Evolutionary conservation across 345 rosid species (phyloP).

Genomic region (Linum lewisii): DNA sequence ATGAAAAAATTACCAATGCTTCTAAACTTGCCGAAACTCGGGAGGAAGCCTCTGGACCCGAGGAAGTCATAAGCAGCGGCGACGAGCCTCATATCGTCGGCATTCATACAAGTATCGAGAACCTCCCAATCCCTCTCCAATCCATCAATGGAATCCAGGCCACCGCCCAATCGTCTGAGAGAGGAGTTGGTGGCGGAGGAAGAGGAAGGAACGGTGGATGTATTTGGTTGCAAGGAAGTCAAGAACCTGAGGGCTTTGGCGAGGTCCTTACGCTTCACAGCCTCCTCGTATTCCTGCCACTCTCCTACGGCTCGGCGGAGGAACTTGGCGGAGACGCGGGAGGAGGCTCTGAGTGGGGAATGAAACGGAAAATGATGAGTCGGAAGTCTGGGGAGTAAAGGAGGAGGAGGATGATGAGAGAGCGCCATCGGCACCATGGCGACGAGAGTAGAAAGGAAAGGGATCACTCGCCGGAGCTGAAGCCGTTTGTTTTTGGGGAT

Average conservation of each 20-base stretch:
- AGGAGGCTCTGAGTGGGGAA: slow-evolving; percentile 10
- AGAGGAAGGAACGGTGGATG: slow-evolving; percentile 10
- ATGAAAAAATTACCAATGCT: slow-evolving; percentile 37
- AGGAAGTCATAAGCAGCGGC: slow-evolving; percentile 58
- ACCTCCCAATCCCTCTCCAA: slow-evolving; percentile 68
- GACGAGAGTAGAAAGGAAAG: not conserved
- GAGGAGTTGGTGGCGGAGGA: not conserved
- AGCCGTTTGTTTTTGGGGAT: too few species aligned
- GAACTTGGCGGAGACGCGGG: slow-evolving; percentile 1
- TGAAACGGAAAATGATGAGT: slow-evolving; percentile 5
- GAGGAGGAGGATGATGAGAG: not conserved
- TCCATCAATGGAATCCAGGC: slow-evolving; percentile 28
- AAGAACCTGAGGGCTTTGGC: slow-evolving; percentile 71
- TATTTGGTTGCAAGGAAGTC: slow-evolving; percentile 34
- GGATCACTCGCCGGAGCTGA: not conserved
- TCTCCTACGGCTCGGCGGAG: slow-evolving; percentile 45
- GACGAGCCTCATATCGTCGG: slow-evolving; percentile 88
- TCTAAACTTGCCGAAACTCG: slow-evolving; percentile 64
- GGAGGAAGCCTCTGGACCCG: slow-evolving; percentile 49
- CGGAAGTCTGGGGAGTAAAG: slow-evolving; percentile 7
- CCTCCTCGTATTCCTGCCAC: slow-evolving; percentile 86
- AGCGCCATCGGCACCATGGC: slow-evolving; percentile 2
- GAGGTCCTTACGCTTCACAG: slow-evolving; percentile 76
- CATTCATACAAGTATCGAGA: slow-evolving; percentile 76
- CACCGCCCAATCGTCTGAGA: slow-evolving; percentile 12